Percentiles rank a stretch among this genome's conserved stretches.
These are phyloP conservation scores for Marsdenia floribunda DNA, from an alignment of 257 asterid genomes.

Conservation along the genomic window DNA sequence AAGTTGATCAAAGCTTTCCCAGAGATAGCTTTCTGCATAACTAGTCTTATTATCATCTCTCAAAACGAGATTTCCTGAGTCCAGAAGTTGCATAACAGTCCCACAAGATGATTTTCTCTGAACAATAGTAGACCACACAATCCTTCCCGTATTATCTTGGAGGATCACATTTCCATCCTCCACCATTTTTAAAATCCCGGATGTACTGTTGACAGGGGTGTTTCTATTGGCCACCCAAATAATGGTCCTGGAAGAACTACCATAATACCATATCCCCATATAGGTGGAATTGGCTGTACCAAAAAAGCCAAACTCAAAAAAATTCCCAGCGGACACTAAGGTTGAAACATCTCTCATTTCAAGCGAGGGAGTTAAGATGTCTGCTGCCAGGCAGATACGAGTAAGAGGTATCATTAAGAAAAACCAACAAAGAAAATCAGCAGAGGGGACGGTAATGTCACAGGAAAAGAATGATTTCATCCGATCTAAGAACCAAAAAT, in stretches of 20 bases:
- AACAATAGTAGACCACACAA: constrained; percentile 4
- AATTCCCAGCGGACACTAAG: constrained; percentile 13
- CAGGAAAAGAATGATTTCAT: background rate
- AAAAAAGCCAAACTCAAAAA: constrained; percentile 24
- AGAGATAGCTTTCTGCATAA: constrained; percentile 29
- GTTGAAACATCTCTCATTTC: background rate
- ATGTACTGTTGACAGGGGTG: background rate
- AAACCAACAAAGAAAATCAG: background rate
- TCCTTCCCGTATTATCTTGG: background rate
- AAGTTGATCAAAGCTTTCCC: constrained; percentile 74
- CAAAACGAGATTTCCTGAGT: constrained; percentile 35
- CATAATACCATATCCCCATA: constrained; percentile 29
- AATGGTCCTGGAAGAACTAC: constrained; percentile 1
- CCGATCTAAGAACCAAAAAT: no score
- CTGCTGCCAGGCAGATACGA: background rate
- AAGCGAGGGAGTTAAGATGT: background rate
- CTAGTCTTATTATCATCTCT: constrained; percentile 24
- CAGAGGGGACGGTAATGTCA: background rate
- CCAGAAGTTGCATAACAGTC: constrained; percentile 17
- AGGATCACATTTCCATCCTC: constrained; percentile 19
- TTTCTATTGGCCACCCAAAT: constrained; percentile 28
- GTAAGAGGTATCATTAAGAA: background rate
- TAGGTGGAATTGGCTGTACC: constrained; percentile 20
- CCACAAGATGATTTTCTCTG: background rate
- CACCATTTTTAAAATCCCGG: constrained; percentile 11